Conservation (phyloP, 805 yeast genomes). For the Candida arabinofermentans region DNA sequence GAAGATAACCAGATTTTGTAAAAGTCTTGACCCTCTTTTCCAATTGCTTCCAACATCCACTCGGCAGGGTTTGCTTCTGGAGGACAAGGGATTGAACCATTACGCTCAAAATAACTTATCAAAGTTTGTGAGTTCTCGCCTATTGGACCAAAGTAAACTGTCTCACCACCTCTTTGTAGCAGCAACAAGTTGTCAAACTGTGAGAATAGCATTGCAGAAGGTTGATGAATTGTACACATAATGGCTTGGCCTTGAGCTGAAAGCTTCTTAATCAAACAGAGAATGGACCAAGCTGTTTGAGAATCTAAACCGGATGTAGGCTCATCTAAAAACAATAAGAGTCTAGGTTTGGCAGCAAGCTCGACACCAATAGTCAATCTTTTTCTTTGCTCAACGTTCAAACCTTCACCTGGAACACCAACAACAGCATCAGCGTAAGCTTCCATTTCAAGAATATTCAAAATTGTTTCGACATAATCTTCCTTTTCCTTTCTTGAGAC, state of each 20-base stretch:
- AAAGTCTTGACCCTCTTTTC: slow-evolving; percentile 65
- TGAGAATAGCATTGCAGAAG: slow-evolving; percentile 69
- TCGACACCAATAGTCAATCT: slow-evolving; percentile 50
- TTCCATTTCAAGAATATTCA: slow-evolving; percentile 44
- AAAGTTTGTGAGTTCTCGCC: slow-evolving; percentile 50
- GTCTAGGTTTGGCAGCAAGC: slow-evolving; percentile 47
- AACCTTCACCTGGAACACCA: slow-evolving; percentile 43
- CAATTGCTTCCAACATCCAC: slow-evolving; percentile 83
- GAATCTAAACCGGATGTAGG: slow-evolving; percentile 60
- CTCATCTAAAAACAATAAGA: slow-evolving; percentile 51
- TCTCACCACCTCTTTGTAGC: slow-evolving; percentile 61
- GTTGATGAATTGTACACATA: slow-evolving; percentile 74
- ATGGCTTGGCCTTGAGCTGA: slow-evolving; percentile 49
- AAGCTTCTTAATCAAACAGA: slow-evolving; percentile 43
- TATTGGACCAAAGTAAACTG: slow-evolving; percentile 68
- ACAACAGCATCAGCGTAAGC: slow-evolving; percentile 49
- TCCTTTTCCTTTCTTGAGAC: slow-evolving; percentile 40
- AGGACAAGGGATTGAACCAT: slow-evolving; percentile 66
- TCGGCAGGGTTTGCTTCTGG: slow-evolving; percentile 72
- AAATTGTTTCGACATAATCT: slow-evolving; percentile 45
- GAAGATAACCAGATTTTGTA: slow-evolving; percentile 72
- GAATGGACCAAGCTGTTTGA: slow-evolving; percentile 53
- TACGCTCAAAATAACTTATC: slow-evolving; percentile 57
- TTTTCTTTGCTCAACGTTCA: slow-evolving; percentile 50
- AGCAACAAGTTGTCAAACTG: slow-evolving; percentile 71